phyloP scores from a whole-genome alignment of 768 basidiomycete genomes.

The Boletus rex-veris region DNA sequence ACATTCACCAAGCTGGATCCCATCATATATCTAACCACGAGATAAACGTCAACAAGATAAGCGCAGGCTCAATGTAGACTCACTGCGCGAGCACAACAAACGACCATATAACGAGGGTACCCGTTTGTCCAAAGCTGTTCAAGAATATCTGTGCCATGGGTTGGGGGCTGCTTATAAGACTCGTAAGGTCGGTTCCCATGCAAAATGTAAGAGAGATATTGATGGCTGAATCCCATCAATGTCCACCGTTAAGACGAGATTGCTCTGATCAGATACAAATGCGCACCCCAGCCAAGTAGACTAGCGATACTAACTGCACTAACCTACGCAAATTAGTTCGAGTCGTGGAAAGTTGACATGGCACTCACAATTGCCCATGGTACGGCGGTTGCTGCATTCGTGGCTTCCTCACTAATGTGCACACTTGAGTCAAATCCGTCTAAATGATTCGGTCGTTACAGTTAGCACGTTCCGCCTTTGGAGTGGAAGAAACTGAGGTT shows the following conservation, averaged over 20 bases:
- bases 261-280: background rate
- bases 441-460: constrained; percentile 2
- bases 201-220: constrained; percentile 54
- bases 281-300: constrained; percentile 44
- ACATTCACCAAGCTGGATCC: constrained; percentile 45
- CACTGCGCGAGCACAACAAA: constrained; percentile 49
- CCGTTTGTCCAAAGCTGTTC: constrained; percentile 41
- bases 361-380: constrained; percentile 53
- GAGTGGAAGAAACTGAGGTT: background rate
- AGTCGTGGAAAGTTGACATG: background rate
- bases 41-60: background rate
- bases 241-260: background rate
- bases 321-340: constrained; percentile 19
- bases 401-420: constrained; percentile 54
- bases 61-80: constrained; percentile 9
- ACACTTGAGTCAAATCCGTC: constrained; percentile 48
- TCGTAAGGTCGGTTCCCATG: constrained; percentile 52
- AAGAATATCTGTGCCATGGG: constrained; percentile 47
- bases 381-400: constrained; percentile 53
- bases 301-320: constrained; percentile 42
- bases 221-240: constrained; percentile 33
- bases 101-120: constrained; percentile 50
- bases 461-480: background rate
- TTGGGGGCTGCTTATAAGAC: constrained; percentile 38
- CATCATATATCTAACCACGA: constrained; percentile 41